Evolutionary conservation across 148 eudicot genomes (phyloP).

Genomic region (Dysphania ambrosioides): DNA sequence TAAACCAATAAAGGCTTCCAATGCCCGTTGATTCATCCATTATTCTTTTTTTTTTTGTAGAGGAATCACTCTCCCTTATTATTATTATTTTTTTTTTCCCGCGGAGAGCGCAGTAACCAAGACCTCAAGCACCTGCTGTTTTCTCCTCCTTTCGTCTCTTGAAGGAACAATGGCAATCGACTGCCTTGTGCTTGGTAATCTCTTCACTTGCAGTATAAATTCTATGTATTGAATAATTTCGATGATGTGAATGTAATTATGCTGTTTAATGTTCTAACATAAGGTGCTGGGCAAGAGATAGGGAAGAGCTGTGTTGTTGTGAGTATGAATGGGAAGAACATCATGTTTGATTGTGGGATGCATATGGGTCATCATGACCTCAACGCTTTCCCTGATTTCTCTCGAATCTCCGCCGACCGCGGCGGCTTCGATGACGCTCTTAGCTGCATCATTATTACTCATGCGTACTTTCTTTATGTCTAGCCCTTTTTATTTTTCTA

Average conservation of each 20-base stretch:
- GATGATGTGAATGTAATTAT: neutral
- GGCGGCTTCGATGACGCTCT: conserved; percentile 50
- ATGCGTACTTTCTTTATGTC: conserved; percentile 38
- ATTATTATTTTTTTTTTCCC: no score
- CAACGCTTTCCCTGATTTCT: conserved; percentile 83
- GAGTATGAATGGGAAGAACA: conserved; percentile 71
- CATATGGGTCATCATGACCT: conserved; percentile 79
- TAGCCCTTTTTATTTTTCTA: no score
- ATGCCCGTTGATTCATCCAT: no score
- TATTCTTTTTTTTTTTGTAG: no score
- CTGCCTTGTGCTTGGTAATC: conserved; percentile 53
- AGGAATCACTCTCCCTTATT: no score
- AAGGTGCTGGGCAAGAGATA: conserved; percentile 97
- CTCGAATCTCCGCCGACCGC: conserved; percentile 52
- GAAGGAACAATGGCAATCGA: conserved; percentile 43
- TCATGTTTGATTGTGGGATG: conserved; percentile 99
- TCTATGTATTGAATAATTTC: no score
- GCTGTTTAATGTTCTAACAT: conserved; percentile 16
- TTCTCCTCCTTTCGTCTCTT: no score
- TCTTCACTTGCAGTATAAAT: neutral
- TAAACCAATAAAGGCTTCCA: no score
- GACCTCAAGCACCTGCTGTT: no score
- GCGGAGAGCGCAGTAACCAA: no score
- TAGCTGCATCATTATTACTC: conserved; percentile 74
- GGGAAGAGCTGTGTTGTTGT: conserved; percentile 94